phyloP scores from a whole-genome alignment of 129 eudicot genomes.

The Rutidosis leptorrhynchoides region DNA sequence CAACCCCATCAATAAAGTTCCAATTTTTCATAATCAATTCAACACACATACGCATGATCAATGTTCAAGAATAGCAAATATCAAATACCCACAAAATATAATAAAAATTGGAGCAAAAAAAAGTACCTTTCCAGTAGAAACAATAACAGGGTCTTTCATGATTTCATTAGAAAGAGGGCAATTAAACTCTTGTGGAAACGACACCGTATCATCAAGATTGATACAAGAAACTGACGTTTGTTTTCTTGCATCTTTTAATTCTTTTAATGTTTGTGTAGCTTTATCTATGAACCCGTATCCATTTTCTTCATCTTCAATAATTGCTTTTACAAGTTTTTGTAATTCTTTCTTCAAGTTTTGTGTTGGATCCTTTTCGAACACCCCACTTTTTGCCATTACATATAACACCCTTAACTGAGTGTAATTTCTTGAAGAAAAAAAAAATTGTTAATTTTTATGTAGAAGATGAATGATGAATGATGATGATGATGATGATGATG shows the following conservation, averaged over 20 bases:
- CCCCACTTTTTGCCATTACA: conserved; percentile 66
- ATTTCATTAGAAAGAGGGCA: conserved; percentile 82
- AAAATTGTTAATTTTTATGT: too few relatives aligned
- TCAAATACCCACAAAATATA: not conserved
- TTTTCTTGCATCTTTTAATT: conserved; percentile 37
- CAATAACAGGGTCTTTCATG: conserved; percentile 86
- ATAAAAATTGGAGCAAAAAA: not conserved
- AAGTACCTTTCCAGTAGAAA: conserved; percentile 78
- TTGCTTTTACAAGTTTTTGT: conserved; percentile 46
- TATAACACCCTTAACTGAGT: not conserved
- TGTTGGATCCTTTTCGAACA: conserved; percentile 43
- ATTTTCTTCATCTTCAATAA: conserved; percentile 42
- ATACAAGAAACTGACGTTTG: conserved; percentile 27
- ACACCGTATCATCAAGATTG: conserved; percentile 19
- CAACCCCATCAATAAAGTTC: not conserved
- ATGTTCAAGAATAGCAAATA: not conserved
- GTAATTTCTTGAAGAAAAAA: not conserved
- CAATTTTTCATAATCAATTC: not conserved
- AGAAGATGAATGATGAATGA: too few relatives aligned
- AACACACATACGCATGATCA: not conserved
- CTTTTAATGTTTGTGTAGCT: conserved; percentile 54
- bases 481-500: too few relatives aligned
- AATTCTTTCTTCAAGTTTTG: conserved; percentile 65
- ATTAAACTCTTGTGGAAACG: conserved; percentile 56
- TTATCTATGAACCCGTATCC: conserved; percentile 45